Evolutionary conservation across 192 early-diverging fungal genomes (phyloP).

Genomic region (Dissophora globulifera): DNA sequence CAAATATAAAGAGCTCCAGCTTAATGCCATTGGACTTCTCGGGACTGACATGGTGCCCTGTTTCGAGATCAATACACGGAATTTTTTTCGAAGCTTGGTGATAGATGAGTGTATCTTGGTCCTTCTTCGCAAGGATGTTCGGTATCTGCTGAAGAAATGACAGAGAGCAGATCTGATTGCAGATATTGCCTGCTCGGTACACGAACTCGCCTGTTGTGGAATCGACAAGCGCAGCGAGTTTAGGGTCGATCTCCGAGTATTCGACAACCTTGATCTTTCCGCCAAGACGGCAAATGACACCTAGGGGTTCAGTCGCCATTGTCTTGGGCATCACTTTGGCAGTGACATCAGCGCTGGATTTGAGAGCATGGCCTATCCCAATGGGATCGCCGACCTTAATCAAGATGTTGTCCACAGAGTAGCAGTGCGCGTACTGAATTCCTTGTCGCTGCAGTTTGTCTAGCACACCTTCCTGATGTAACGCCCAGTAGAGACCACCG

Average conservation of each 20-base stretch:
- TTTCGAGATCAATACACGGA: conserved; percentile 75
- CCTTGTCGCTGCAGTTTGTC: conserved; percentile 75
- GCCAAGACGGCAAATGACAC: conserved; percentile 87
- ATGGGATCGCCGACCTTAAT: conserved; percentile 91
- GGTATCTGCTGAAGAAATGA: conserved; percentile 82
- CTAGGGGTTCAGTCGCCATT: conserved; percentile 83
- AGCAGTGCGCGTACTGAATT: conserved; percentile 86
- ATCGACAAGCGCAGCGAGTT: conserved; percentile 70
- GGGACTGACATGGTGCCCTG: conserved; percentile 73
- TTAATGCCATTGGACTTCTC: conserved; percentile 87
- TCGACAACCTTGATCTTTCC: conserved; percentile 85
- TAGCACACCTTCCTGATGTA: conserved; percentile 81
- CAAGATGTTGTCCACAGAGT: conserved; percentile 95
- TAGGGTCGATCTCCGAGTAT: conserved; percentile 90
- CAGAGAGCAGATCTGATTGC: conserved; percentile 93
- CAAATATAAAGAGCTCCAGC: conserved; percentile 96
- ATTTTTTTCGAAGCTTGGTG: conserved; percentile 95
- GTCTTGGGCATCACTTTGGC: conserved; percentile 90
- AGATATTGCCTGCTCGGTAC: conserved; percentile 90
- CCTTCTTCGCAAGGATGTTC: conserved; percentile 49
- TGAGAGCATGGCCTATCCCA: conserved; percentile 86
- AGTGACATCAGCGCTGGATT: conserved; percentile 83
- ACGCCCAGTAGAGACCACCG: conserved; percentile 89
- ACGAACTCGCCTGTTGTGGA: conserved; percentile 65
- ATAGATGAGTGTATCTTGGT: conserved; percentile 78